Base-by-base conservation (phyloP, 1,139 yeast genomes). In the Yamadazyma pseudoaaseri region DNA sequence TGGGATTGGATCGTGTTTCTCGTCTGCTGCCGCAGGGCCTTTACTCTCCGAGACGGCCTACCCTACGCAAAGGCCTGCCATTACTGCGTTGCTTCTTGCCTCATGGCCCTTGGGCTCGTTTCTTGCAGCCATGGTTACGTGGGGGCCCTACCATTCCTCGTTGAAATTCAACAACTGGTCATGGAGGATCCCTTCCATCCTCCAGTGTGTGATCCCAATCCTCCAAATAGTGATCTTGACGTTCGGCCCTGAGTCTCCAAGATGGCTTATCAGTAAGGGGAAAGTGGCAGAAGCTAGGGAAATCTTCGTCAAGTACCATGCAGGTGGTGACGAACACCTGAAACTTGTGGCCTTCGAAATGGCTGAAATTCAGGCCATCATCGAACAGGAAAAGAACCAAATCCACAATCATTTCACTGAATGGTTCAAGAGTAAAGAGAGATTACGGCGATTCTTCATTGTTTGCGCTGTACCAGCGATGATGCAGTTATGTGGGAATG, bases 251-350 rank as follows among this genome's bases (percentile, higher is more conserved):
- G 76, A 70, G 44, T 31, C 34, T 9, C 87, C 89, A 34, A 70
- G 72, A 41, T 65, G 51, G 56, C 55, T 65, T 44, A 56, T 65
- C 31, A 51, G 64, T 15, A 57, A 58, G 16, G 66, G 65, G 3
- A 48, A 60, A 20, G 45, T 55, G 11, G 79, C 76, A 7, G 74
- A 73, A 56, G 78, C 73, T 25, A 63, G 81, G 48, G 71, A 73
- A 43, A 55, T 73, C 26, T 53, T 54, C 24, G 65, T 60, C 18
- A 54, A 47, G 16, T 47, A 39, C 20, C 45, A 39, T 21, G 44
- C 44, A 25, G 47, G 45, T 12, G 54, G 53, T 21, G 51, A 48
- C 21, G 38, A 16, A 7, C 25, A 23, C 16, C 35, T 41, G 6
- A 29, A 29, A 15, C 31, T 48, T n/a, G 60, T 63, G 27, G 63